phyloP scores from a whole-genome alignment of 2,329 filamentous ascomycete genomes.

The Aureobasidium subglaciale region DNA sequence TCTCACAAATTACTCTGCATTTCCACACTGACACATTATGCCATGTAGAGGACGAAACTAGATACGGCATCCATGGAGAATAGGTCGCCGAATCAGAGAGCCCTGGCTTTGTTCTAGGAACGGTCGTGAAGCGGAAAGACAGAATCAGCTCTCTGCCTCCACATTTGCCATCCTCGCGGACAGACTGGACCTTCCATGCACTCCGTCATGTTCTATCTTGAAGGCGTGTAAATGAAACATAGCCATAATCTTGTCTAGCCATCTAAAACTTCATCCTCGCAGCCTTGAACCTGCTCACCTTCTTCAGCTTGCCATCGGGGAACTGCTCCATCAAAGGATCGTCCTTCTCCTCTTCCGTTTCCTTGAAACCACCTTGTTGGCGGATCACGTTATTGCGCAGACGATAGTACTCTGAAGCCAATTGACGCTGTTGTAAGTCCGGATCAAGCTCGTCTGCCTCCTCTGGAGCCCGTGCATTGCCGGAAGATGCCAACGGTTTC shows the following conservation, averaged over 20 bases:
- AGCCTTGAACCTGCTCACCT: conserved; percentile 33
- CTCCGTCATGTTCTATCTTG: neutral
- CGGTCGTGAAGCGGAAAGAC: conserved; percentile 12
- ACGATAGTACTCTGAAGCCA: conserved; percentile 75
- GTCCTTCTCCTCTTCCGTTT: conserved; percentile 54
- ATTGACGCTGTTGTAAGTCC: conserved; percentile 64
- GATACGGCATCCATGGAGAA: neutral
- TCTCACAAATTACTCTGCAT: too few relatives aligned
- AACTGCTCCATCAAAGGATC: conserved; percentile 49
- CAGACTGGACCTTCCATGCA: neutral
- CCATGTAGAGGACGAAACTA: conserved; percentile 12
- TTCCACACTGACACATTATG: too few relatives aligned
- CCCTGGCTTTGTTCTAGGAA: conserved; percentile 20
- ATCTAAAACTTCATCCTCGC: conserved; percentile 25
- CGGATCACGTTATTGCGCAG: conserved; percentile 78
- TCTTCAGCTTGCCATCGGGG: conserved; percentile 29
- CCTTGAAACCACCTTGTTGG: conserved; percentile 71
- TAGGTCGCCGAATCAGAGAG: conserved; percentile 18
- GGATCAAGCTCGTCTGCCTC: conserved; percentile 53
- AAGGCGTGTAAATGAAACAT: neutral
- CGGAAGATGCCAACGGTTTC: conserved; percentile 30
- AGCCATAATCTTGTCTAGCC: neutral
- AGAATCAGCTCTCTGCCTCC: conserved; percentile 10
- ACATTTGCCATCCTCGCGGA: conserved; percentile 9
- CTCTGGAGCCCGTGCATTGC: conserved; percentile 30